Conservation (phyloP, 176 grass and related monocot species). For the Musa schizocarpa region DNA sequence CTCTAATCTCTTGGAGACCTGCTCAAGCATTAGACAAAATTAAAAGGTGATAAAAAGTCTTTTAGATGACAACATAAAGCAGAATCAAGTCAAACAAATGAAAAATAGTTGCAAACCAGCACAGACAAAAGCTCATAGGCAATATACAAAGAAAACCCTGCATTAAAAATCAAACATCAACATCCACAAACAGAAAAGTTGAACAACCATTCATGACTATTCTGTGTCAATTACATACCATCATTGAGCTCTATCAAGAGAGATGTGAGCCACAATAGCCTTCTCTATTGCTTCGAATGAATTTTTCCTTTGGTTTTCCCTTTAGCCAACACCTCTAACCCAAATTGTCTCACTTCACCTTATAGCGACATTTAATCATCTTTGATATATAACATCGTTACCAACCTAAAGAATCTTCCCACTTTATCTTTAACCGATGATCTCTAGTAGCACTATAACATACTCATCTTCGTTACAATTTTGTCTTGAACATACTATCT, state of each 20-base stretch:
- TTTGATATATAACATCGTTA: not conserved
- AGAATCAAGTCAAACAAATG: not conserved
- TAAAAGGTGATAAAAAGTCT: not conserved
- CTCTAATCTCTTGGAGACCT: slow-evolving; percentile 82
- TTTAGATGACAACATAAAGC: not conserved
- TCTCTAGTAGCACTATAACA: not conserved
- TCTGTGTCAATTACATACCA: too few relatives aligned
- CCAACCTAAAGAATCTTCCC: not conserved
- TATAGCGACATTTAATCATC: too few relatives aligned
- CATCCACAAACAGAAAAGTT: not conserved
- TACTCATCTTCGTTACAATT: not conserved
- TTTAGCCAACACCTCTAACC: not conserved
- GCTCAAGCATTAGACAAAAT: slow-evolving; percentile 10
- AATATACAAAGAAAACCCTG: not conserved
- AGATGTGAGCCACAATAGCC: not conserved
- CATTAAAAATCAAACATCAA: slow-evolving; percentile 1
- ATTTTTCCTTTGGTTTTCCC: not conserved
- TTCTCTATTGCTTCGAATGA: not conserved
- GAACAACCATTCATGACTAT: not conserved
- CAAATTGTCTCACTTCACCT: not conserved
- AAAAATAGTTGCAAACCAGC: not conserved
- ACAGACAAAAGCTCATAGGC: slow-evolving; percentile 7
- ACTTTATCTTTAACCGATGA: not conserved
- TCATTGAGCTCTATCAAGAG: not conserved
- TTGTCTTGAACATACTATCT: not conserved